Percentiles rank a stretch among this genome's conserved stretches.
Evolutionary conservation across 1,284 basidiomycete species (phyloP).

Genomic region (Grifola frondosa): DNA sequence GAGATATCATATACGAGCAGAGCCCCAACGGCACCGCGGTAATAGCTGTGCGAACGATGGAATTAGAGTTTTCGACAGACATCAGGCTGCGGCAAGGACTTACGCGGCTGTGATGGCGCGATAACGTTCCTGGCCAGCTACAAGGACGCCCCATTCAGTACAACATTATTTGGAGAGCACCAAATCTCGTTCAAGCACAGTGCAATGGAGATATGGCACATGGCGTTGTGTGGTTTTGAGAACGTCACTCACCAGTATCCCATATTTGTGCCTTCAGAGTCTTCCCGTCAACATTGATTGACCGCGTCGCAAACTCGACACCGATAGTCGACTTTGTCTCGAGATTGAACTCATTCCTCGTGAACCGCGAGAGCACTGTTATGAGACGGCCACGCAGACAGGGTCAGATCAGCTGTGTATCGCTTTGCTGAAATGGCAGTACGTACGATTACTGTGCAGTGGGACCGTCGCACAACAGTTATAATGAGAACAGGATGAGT

Average conservation of each 20-base stretch:
- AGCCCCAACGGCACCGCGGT: constrained; percentile 95
- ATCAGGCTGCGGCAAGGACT: constrained; percentile 31
- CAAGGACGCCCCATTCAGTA: too few relatives aligned
- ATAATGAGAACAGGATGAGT: background rate
- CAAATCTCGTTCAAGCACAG: background rate
- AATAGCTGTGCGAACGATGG: constrained; percentile 68
- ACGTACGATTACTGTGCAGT: constrained; percentile 35
- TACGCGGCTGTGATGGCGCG: constrained; percentile 97
- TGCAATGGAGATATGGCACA: background rate
- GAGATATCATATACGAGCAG: constrained; percentile 92
- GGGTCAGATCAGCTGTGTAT: too few relatives aligned
- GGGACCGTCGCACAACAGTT: background rate
- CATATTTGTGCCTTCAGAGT: constrained; percentile 99
- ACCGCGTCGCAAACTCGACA: constrained; percentile 98
- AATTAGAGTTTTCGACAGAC: background rate
- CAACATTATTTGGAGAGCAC: too few relatives aligned
- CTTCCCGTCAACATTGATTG: constrained; percentile 94
- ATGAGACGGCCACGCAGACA: too few relatives aligned
- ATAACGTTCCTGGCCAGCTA: constrained; percentile 98
- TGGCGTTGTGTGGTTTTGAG: background rate
- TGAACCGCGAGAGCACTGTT: constrained; percentile 92
- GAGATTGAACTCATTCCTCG: constrained; percentile 98
- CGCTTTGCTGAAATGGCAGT: background rate
- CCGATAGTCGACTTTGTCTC: constrained; percentile 99
- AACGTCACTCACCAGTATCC: constrained; percentile 84